phyloP scores from a whole-genome alignment of 768 basidiomycete species.

The Rhizopogon sp. region DNA sequence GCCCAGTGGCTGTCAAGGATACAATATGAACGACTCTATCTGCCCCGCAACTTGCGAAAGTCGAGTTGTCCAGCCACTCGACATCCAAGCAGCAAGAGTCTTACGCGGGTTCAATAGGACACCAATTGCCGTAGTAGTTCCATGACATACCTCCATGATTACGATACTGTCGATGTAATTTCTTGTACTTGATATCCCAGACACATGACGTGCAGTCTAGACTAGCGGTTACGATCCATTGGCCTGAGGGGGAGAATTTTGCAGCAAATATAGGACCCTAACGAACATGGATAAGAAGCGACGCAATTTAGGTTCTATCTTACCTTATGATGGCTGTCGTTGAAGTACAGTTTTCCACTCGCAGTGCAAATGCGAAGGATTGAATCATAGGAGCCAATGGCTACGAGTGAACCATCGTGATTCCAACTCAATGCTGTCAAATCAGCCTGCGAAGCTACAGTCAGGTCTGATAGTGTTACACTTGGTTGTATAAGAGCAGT shows the following conservation, averaged over 20 bases:
- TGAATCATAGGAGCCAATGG: conserved; percentile 75
- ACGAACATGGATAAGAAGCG: conserved; percentile 18
- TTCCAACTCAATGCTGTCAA: conserved; percentile 79
- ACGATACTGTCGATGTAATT: conserved; percentile 56
- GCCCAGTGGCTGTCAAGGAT: conserved; percentile 45
- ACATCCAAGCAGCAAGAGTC: conserved; percentile 77
- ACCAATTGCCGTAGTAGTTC: background rate
- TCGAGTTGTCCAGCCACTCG: conserved; percentile 70
- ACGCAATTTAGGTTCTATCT: conserved; percentile 9
- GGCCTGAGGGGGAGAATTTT: conserved; percentile 69
- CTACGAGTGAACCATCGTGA: conserved; percentile 63
- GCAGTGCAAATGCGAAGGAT: conserved; percentile 63
- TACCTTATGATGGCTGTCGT: conserved; percentile 63
- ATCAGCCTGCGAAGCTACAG: conserved; percentile 47
- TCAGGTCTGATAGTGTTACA: conserved; percentile 43
- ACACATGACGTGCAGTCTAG: conserved; percentile 73
- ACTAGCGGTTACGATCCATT: conserved; percentile 72
- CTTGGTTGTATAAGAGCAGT: conserved; percentile 28
- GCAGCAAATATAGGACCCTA: conserved; percentile 80
- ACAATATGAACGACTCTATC: conserved; percentile 61
- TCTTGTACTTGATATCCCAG: conserved; percentile 68
- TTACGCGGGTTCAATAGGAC: conserved; percentile 8
- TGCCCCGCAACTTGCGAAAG: conserved; percentile 71
- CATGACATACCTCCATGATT: conserved; percentile 54
- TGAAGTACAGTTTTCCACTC: conserved; percentile 58